Percentiles rank a stretch among this genome's conserved stretches.
Conservation (phyloP, 2,329 filamentous ascomycete genomes). For the Podosphaera fusca region DNA sequence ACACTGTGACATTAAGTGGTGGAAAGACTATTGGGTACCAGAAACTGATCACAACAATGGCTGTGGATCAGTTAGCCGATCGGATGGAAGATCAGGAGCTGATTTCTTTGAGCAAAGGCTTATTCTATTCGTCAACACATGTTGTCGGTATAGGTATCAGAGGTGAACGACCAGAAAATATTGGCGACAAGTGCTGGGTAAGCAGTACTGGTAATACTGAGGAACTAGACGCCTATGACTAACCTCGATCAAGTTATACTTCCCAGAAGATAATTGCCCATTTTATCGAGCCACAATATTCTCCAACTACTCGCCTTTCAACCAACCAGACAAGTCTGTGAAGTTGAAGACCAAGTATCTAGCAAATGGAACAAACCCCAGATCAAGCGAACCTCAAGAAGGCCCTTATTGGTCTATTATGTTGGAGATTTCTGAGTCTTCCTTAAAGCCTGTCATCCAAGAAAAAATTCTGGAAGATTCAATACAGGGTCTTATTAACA, state of each 20-base stretch:
- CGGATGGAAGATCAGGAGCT: conserved; percentile 75
- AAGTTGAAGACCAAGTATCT: conserved; percentile 75
- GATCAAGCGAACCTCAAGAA: conserved; percentile 47
- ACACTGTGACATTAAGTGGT: conserved; percentile 60
- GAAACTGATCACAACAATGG: conserved; percentile 91
- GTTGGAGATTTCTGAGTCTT: conserved; percentile 91
- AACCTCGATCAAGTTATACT: conserved; percentile 49
- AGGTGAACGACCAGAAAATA: conserved; percentile 75
- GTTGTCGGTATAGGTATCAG: conserved; percentile 91
- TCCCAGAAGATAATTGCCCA: conserved; percentile 94
- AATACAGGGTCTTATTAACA: conserved; percentile 94
- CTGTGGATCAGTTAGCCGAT: conserved; percentile 70
- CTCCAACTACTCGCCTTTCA: conserved; percentile 98
- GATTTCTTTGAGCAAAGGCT: conserved; percentile 58
- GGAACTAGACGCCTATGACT: conserved; percentile 3
- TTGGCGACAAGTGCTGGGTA: conserved; percentile 98
- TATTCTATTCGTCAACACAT: conserved; percentile 94
- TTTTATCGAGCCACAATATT: conserved; percentile 99
- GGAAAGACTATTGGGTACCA: conserved; percentile 78
- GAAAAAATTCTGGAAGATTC: conserved; percentile 69
- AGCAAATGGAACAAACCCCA: conserved; percentile 63
- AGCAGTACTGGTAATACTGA: conserved; percentile 13
- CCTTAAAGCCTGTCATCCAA: conserved; percentile 80
- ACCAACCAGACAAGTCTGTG: conserved; percentile 63
- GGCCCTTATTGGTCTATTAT: conserved; percentile 99